Evolutionary conservation across 2,329 filamentous ascomycete genomes (phyloP), one percentile per base, ranked within the genome.

Genomic region (Ampelomyces quisqualis): DNA sequence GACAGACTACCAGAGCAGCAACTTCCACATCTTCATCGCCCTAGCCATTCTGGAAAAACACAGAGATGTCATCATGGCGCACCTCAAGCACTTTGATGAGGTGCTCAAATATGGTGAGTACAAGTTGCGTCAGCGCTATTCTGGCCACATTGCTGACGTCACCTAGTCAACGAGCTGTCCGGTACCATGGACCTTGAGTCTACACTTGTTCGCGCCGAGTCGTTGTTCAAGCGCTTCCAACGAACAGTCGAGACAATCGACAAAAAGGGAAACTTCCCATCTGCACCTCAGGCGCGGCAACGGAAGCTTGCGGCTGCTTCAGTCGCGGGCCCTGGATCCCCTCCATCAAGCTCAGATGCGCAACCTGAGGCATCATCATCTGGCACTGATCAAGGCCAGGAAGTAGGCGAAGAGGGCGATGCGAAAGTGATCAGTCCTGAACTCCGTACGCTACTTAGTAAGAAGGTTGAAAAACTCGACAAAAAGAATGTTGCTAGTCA

Each of bases 41-140:
- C 72, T 98, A 28, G 91, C 93, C 0, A 95, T 98, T 26, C 70
- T 98, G 17, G 93, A 98, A 69, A 95, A 94, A 71, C 93, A 97
- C 60, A 77, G 91, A n/a, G 86, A 91, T 61, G 86, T 97, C 9
- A 97, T 98, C 48, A 95, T 98, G 85, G 82, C 86, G 40, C 93
- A 98, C 69, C 73, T 98, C 18, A 81, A 89, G 63, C 88, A 91
- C 57, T 98, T 98, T 70, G 93, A 98, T 52, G 94, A 98, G 69
- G 89, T 98, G 21, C 73, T 98, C 19, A 98, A 98, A 75, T 98
- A 97, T 63, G 78, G 88, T 91, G 79, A 41, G 84, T 74, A 10
- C 3, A 17, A 7, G 9, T 2, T 6, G 17, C 18, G 7, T 9
- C 7, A 9, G 3, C 19, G 5, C 18, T 22, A 8, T 9, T 9